These are phyloP conservation scores for Cyberlindnera maritima DNA, from an alignment of 805 yeast species.

Conservation along the genomic window DNA sequence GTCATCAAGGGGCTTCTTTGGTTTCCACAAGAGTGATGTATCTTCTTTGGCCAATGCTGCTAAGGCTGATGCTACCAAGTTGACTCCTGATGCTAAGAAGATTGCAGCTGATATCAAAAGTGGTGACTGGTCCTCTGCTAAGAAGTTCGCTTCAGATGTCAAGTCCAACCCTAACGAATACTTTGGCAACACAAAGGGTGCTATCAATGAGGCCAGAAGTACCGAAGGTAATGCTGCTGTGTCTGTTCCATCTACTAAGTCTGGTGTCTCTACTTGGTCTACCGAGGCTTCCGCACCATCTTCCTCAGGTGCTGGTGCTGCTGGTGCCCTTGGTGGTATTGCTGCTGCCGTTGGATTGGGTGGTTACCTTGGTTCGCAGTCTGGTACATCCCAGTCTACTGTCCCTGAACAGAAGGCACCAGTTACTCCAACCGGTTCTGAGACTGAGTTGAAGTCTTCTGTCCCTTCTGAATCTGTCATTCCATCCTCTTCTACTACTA, in stretches of 20 bases:
- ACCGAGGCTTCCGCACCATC: neutral
- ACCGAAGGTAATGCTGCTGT: neutral
- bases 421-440: neutral
- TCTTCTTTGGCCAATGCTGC: slow-evolving; percentile 11
- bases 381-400: neutral
- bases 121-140: slow-evolving; percentile 14
- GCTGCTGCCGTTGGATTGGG: slow-evolving; percentile 6
- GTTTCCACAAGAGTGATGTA: slow-evolving; percentile 11
- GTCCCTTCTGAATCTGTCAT: neutral
- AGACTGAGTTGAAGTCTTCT: neutral
- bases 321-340: slow-evolving; percentile 5
- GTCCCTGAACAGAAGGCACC: no score
- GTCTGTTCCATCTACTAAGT: neutral
- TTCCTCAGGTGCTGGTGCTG: slow-evolving; percentile 11
- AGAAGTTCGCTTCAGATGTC: slow-evolving; percentile 9
- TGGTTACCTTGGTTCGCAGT: neutral
- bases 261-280: neutral
- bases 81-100: slow-evolving; percentile 26
- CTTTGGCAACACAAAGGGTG: slow-evolving; percentile 10
- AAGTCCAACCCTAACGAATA: slow-evolving; percentile 11
- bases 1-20: slow-evolving; percentile 6
- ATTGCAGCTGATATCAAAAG: slow-evolving; percentile 9
- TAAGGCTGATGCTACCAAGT: slow-evolving; percentile 11
- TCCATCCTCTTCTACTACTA: neutral
- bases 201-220: neutral